Evolutionary conservation across 2,329 filamentous ascomycete genomes (phyloP), one percentile per base, ranked within the genome.

Genomic region (Fusarium lyarnte): DNA sequence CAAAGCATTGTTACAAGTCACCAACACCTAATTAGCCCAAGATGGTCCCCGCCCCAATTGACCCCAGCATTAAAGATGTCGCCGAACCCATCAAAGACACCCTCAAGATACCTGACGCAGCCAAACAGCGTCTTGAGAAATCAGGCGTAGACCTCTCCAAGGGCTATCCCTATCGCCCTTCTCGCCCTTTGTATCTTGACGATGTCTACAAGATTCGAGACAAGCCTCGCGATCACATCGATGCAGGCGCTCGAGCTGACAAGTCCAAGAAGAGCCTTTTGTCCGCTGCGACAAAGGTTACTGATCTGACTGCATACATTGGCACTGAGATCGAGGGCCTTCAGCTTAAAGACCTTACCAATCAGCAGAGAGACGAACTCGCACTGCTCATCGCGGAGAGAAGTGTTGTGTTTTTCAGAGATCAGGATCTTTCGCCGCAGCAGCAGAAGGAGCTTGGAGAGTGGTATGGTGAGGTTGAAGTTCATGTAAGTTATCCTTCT

Each of bases 131-230:
- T 8, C 84, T 94, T 1, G 87, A 89, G 73, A 93, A 92, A 69
- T 91, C 90, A 0, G 91, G 90, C 3, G 87, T 94, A 58, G 91
- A 94, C 77, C 84, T 94, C 5, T 91, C 90, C 2, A 82, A 88
- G 2, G 92, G 92, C 1, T 94, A 94, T 72, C 92, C 92, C 0
- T 93, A 93, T 74, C 88, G 91, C 0, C 91, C 91, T 3, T 87
- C 89, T 1, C 86, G 86, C 52, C 92, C 92, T 1, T 82, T 93
- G 2, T 94, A 90, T 73, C 82, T 93, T 0, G 89, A 94, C 63
- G 92, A 94, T 72, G 90, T 91, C 6, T 89, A 89, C 80, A 88
- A 88, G 52, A 91, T 94, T 77, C 84, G 92, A 23, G 84, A 88
- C 78, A 79, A 86, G 42, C 74, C 75, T 5, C 63, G 87, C 87